Evolutionary conservation across 331 rosid genomes (phyloP).

Genomic region (Pyracantha coccinea): DNA sequence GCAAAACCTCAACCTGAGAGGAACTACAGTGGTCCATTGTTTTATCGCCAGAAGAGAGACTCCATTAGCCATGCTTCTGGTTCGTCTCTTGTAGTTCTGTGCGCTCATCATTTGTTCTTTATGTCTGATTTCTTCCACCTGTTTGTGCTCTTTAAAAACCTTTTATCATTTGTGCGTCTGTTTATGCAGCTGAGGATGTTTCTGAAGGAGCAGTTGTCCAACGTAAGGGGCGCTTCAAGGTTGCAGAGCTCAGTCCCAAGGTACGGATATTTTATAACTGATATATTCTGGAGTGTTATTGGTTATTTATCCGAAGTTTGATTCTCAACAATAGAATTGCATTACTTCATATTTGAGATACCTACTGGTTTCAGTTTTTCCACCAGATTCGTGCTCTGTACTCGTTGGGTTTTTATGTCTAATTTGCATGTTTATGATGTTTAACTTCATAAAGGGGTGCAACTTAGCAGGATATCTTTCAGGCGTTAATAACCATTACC

Average conservation of each 20-base stretch:
- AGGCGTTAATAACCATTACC: conserved; percentile 44
- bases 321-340: not conserved
- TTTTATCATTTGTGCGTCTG: not conserved
- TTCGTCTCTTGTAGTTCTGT: conserved; percentile 23
- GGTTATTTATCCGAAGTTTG: not conserved
- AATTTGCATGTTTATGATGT: not conserved
- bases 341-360: not conserved
- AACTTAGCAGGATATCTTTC: conserved; percentile 40
- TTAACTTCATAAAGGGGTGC: conserved; percentile 19
- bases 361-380: not conserved
- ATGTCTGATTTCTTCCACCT: not conserved
- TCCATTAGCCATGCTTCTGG: conserved; percentile 43
- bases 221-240: conserved; percentile 88
- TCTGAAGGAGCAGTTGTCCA: conserved; percentile 89
- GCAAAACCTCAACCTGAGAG: conserved; percentile 42
- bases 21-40: conserved; percentile 64
- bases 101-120: not conserved
- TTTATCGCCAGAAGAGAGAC: conserved; percentile 69
- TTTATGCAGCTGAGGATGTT: conserved; percentile 60
- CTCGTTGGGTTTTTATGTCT: not conserved
- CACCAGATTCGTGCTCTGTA: not conserved
- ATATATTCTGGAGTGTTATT: not conserved
- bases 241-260: conserved; percentile 72
- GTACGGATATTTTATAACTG: conserved; percentile 20
- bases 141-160: not conserved